Conservation (phyloP, 2,329 filamentous ascomycete species). For the Pseudonectria foliicola region DNA sequence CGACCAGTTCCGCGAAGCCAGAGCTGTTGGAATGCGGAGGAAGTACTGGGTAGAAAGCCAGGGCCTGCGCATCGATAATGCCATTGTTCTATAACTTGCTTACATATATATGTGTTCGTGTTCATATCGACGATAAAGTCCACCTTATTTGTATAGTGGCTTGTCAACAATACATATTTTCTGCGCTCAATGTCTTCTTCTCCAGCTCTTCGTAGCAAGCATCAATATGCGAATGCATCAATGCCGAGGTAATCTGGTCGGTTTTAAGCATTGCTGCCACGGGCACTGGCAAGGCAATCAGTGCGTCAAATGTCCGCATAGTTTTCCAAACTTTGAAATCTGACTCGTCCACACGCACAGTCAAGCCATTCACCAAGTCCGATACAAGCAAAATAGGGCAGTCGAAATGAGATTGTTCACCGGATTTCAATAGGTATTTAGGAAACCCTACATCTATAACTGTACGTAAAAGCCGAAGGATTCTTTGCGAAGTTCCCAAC, state of each 20-base stretch:
- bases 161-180: constrained; percentile 1
- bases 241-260: no score
- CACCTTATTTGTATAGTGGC: constrained; percentile 6
- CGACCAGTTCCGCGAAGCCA: constrained; percentile 53
- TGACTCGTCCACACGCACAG: no score
- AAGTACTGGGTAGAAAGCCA: constrained; percentile 76
- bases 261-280: no score
- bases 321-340: no score
- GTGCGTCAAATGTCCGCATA: no score
- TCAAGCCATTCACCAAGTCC: no score
- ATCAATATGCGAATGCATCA: no score
- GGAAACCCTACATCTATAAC: constrained; percentile 19
- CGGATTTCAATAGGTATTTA: constrained; percentile 19
- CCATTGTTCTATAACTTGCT: constrained; percentile 49
- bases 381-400: background rate
- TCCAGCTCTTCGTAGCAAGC: no score
- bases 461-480: constrained; percentile 14
- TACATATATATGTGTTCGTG: background rate
- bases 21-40: constrained; percentile 66
- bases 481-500: constrained; percentile 22
- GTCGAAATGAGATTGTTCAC: constrained; percentile 13
- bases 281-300: no score
- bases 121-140: no score
- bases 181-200: no score
- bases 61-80: constrained; percentile 70